Evolutionary conservation across 139 green algal genomes (phyloP), one percentile per base, ranked within the genome.

Genomic region (Micractinium conductrix): DNA sequence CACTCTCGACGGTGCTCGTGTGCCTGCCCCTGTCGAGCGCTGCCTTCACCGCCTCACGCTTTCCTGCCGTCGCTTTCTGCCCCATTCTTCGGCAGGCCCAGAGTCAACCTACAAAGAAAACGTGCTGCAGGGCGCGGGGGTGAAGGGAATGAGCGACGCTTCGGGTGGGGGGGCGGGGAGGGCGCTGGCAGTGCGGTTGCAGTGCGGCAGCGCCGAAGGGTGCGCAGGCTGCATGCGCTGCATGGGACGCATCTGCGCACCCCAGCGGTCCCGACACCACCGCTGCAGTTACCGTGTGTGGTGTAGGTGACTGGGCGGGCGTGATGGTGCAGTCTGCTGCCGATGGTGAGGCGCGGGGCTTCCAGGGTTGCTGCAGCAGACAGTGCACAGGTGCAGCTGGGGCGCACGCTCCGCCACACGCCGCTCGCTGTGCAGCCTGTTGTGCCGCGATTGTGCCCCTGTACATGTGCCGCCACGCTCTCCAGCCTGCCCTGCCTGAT

Each of bases 271-370:
- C 53, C 26, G 53, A 62, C 6, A 4, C 19, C 53, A 5, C 53
- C 26, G 53, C 19, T 62, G 53, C 53, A 62, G 53, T 22, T 28
- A 40, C 50, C 26, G 28, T 37, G 42, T 60, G 71, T 40, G 21
- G 10, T 33, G 35, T 45, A 70, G 74, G 76, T 43, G 76, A 82
- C 58, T 82, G 76, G 58, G 76, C 58, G 6, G 76, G 76, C 30
- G 58, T 82, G 33, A 82, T 72, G 76, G 76, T 82, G 26, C 58
- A 82, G 58, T 82, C 76, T 9, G 76, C 76, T 0, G 76, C 42
- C 12, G 76, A 82, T 4, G 33, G 68, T 6, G n/a, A n/a, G n/a
- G n/a, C n/a, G n/a, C n/a, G n/a, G n/a, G n/a, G n/a, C n/a, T n/a
- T n/a, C n/a, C n/a, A n/a, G n/a, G n/a, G n/a, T n/a, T n/a, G n/a